Percentiles rank a stretch among this genome's conserved stretches.
These are phyloP conservation scores for Exophiala sp. DNA, from an alignment of 2,329 filamentous ascomycete species.

Conservation along the genomic window DNA sequence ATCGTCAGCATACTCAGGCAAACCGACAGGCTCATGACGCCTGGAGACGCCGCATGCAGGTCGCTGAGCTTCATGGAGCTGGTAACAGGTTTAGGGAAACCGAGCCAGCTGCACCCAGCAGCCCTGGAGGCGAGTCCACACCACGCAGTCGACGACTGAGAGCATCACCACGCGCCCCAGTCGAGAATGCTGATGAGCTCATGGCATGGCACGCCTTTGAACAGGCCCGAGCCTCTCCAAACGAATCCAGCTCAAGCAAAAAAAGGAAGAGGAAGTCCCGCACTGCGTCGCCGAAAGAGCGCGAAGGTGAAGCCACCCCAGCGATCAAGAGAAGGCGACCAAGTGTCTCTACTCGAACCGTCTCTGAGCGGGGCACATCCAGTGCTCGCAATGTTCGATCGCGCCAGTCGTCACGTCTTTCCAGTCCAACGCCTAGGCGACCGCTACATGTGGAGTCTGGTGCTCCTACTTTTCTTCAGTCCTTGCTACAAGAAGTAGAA, in stretches of 20 bases:
- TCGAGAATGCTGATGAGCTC: conserved; percentile 75
- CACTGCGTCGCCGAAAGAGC: conserved; percentile 67
- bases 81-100: conserved; percentile 70
- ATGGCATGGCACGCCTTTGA: conserved; percentile 89
- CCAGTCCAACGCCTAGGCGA: conserved; percentile 14
- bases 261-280: conserved; percentile 75
- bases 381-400: conserved; percentile 19
- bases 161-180: conserved; percentile 47
- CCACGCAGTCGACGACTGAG: conserved; percentile 41
- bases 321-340: conserved; percentile 25
- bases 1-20: conserved; percentile 45
- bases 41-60: conserved; percentile 80
- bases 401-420: conserved; percentile 30
- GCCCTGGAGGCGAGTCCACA: conserved; percentile 22
- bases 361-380: conserved; percentile 10
- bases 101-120: conserved; percentile 52
- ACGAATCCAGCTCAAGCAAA: conserved; percentile 43
- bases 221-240: conserved; percentile 69
- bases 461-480: conserved; percentile 78
- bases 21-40: conserved; percentile 60
- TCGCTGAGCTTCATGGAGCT: conserved; percentile 71
- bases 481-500: conserved; percentile 84
- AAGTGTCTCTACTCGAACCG: conserved; percentile 15
- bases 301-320: conserved; percentile 35
- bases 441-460: conserved; percentile 35